Evolutionary conservation across 2,329 filamentous ascomycete genomes (phyloP).

Genomic region (Sporothrix luriei): DNA sequence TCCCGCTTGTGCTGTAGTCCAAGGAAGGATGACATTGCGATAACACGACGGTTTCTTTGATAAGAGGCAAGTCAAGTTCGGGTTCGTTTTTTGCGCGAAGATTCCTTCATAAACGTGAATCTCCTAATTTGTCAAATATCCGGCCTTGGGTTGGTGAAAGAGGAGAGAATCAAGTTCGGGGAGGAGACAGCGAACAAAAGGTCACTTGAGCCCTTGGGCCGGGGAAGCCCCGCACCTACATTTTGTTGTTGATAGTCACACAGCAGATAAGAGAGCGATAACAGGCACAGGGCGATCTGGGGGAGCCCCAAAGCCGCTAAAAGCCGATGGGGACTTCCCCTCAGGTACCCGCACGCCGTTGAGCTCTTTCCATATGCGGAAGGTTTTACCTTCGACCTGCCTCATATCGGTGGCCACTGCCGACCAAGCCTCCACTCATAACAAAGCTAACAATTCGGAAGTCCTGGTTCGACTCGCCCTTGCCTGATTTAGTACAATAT

Average conservation of each 20-base stretch:
- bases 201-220: constrained; percentile 17
- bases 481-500: constrained; percentile 19
- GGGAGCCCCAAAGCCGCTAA: constrained; percentile 25
- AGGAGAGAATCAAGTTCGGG: not conserved
- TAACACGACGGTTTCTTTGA: not conserved
- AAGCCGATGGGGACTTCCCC: constrained; percentile 19
- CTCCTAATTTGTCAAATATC: not conserved
- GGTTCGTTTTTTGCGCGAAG: not conserved
- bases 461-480: not conserved
- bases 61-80: not conserved
- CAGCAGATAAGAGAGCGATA: constrained; percentile 6
- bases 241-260: constrained; percentile 15
- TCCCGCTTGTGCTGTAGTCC: constrained; percentile 33
- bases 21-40: constrained; percentile 33
- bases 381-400: constrained; percentile 12
- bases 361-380: constrained; percentile 20
- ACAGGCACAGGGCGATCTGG: constrained; percentile 5
- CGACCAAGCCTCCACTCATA: not conserved
- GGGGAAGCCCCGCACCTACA: constrained; percentile 20
- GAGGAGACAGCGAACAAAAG: not conserved
- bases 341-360: not conserved
- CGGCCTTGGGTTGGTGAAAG: not conserved
- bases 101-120: not conserved
- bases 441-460: not conserved
- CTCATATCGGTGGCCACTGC: not conserved